phyloP scores from a whole-genome alignment of 106 monocot genomes.

The Dendrobium nobile region DNA sequence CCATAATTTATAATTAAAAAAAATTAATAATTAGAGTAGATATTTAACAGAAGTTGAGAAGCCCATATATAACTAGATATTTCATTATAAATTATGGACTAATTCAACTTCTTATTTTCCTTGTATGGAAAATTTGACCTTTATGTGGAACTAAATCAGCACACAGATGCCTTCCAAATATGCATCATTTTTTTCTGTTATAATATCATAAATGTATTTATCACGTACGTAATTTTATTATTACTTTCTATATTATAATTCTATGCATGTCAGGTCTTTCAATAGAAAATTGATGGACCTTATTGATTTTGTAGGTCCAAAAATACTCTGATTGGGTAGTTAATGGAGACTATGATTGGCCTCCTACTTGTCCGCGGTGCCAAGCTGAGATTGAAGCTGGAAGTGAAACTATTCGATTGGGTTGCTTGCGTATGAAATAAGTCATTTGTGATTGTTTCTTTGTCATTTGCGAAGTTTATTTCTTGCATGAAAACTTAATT shows the following conservation, averaged over 20 bases:
- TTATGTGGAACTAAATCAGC: neutral
- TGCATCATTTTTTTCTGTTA: neutral
- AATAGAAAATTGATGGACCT: neutral
- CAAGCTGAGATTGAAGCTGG: slow-evolving; percentile 53
- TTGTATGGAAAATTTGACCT: no score
- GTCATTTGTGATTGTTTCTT: neutral
- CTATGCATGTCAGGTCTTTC: neutral
- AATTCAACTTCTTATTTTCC: no score
- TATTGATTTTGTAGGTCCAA: slow-evolving; percentile 15
- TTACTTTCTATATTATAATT: neutral
- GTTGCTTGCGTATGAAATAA: slow-evolving; percentile 70
- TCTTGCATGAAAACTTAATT: neutral
- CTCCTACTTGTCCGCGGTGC: slow-evolving; percentile 65
- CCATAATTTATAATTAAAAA: no score
- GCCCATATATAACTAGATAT: no score
- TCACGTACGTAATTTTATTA: neutral
- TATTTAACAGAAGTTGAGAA: no score
- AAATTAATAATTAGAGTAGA: no score
- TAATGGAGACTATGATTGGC: slow-evolving; percentile 96
- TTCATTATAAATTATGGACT: no score
- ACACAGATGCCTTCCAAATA: neutral
- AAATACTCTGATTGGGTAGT: slow-evolving; percentile 98
- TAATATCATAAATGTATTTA: neutral
- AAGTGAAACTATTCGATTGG: slow-evolving; percentile 73
- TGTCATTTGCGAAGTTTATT: neutral